Evolutionary conservation across 331 rosid species (phyloP).

Genomic region (Acacia pycnantha): DNA sequence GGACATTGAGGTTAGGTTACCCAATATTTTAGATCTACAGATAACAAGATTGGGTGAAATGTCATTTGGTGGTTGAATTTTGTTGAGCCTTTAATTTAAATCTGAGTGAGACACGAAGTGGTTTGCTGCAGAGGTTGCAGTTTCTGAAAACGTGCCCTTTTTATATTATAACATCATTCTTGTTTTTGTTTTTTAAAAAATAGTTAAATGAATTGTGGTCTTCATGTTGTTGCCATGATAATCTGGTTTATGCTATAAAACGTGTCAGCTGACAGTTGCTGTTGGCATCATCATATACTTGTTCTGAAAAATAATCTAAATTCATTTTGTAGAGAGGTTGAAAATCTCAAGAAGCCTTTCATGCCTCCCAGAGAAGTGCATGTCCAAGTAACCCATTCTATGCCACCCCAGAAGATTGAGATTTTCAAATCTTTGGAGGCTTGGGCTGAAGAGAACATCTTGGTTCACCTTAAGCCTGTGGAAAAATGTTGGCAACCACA

Average conservation of each 20-base stretch:
- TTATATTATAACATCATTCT: neutral
- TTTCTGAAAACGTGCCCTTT: neutral
- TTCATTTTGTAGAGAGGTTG: conserved; percentile 51
- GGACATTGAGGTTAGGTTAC: neutral
- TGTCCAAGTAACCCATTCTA: conserved; percentile 70
- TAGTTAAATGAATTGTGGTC: neutral
- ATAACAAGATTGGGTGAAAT: neutral
- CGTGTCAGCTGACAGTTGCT: neutral
- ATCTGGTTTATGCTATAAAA: neutral
- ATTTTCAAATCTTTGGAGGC: conserved; percentile 69
- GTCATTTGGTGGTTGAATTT: neutral
- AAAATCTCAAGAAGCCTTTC: conserved; percentile 59
- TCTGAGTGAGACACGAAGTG: neutral
- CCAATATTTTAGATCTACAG: neutral
- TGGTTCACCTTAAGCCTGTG: conserved; percentile 62
- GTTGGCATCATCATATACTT: neutral
- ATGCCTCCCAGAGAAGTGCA: conserved; percentile 67
- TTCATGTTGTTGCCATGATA: neutral
- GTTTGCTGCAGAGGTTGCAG: neutral
- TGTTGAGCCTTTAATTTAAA: neutral
- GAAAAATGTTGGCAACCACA: conserved; percentile 85
- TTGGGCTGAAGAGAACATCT: conserved; percentile 68
- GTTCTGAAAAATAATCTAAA: conserved; percentile 18
- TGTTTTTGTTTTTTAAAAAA: neutral
- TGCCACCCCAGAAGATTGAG: conserved; percentile 74